Percentiles rank a stretch among this genome's conserved stretches.
Evolutionary conservation across 345 rosid species (phyloP).

Genomic region (Barbarea vulgaris): DNA sequence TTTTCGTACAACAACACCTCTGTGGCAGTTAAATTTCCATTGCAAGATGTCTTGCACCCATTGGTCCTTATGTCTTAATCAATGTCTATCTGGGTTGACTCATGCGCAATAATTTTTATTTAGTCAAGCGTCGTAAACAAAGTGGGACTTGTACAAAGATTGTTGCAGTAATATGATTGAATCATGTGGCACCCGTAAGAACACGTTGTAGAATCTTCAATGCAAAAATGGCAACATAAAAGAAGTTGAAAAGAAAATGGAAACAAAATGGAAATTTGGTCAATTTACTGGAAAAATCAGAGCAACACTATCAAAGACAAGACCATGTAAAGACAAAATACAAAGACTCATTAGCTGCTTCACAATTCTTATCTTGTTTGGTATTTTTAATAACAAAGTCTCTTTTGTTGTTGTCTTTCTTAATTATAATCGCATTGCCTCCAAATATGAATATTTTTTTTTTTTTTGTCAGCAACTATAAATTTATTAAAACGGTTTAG

Average conservation of each 20-base stretch:
- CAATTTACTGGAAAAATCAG: not conserved
- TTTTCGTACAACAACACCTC: not conserved
- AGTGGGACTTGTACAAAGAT: not conserved
- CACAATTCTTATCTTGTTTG: slow-evolving; percentile 4
- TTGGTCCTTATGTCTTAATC: not conserved
- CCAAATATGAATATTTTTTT: too few relatives aligned
- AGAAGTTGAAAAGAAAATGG: too few relatives aligned
- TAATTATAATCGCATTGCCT: too few relatives aligned
- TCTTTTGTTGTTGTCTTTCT: too few relatives aligned
- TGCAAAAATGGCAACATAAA: not conserved
- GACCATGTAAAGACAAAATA: not conserved
- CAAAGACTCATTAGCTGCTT: slow-evolving; percentile 20
- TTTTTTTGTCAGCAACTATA: too few relatives aligned
- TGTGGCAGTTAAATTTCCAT: not conserved
- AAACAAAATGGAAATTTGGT: not conserved
- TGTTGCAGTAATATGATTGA: not conserved
- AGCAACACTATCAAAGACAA: not conserved
- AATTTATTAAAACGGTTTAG: too few relatives aligned
- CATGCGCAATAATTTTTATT: not conserved
- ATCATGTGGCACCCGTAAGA: not conserved
- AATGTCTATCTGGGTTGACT: not conserved
- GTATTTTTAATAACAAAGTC: too few relatives aligned
- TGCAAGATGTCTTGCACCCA: not conserved
- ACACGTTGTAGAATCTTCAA: not conserved
- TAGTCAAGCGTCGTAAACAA: not conserved